These are phyloP conservation scores for Oldenlandia corymbosa DNA, from an alignment of 257 asterid genomes.

Conservation along the genomic window DNA sequence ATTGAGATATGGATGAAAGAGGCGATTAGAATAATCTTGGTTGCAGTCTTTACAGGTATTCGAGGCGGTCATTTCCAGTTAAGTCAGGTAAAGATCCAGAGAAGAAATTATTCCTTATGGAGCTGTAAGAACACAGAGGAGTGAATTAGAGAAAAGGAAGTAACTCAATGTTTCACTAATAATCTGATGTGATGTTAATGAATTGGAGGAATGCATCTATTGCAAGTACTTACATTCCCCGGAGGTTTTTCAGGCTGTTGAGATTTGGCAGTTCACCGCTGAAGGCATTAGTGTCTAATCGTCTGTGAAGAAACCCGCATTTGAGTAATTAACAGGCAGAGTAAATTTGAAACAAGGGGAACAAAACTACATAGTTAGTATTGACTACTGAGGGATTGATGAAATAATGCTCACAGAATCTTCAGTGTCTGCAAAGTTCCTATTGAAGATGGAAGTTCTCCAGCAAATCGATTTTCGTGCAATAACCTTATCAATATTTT, in stretches of 20 bases:
- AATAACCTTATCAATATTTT: conserved; percentile 17
- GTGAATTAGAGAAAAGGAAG: conserved; percentile 1
- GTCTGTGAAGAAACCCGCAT: conserved; percentile 36
- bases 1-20: background rate
- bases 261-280: conserved; percentile 53
- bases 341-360: too few species aligned
- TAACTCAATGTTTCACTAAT: background rate
- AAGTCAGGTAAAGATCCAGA: conserved; percentile 65
- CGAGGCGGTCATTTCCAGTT: conserved; percentile 63
- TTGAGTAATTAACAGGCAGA: background rate
- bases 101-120: conserved; percentile 58
- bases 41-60: conserved; percentile 46
- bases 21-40: background rate
- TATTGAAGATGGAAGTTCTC: conserved; percentile 21
- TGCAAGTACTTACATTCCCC: conserved; percentile 53
- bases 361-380: background rate
- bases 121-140: conserved; percentile 31
- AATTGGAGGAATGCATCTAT: background rate
- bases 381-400: too few species aligned
- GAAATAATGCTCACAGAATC: conserved; percentile 22
- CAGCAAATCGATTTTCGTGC: conserved; percentile 21
- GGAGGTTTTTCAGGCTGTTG: conserved; percentile 56
- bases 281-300: conserved; percentile 67
- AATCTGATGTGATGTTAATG: too few species aligned
- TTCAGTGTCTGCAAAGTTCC: conserved; percentile 26